Evolutionary conservation across 108 stramenopile species (phyloP), one percentile per base, ranked within the genome.

Genomic region (Schizochytrium sp.): DNA sequence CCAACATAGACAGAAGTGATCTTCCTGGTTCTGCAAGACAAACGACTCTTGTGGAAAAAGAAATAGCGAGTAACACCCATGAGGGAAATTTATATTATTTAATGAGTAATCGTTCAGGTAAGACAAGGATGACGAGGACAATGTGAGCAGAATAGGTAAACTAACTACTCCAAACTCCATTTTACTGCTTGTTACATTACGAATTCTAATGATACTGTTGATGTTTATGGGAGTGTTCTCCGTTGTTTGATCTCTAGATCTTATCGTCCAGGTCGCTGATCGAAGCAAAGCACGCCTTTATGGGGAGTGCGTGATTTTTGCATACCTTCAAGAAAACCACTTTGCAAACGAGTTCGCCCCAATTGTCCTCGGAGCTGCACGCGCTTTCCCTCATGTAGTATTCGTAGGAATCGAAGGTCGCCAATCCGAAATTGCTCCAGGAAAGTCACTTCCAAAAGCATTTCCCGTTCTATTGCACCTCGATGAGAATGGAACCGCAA

Each of bases 371-470:
- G 53, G 50, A n/a, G 76, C 76, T 47, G 76, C 76, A 2, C 47
- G 76, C 15, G 76, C 53, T 53, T 83, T 83, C 47, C 76, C 76
- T 47, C 76, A 83, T 42, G 76, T 83, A 5, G 76, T 83, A 5
- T 83, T 83, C 55, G 76, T 83, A 5, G 50, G 76, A 10, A 55
- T 83, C 2, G 17, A 83, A 83, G 76, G 76, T 38, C 76, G 76
- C 28, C 76, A 28, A 10, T 49, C 76, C 2, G 76, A 53, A 1
- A 55, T 55, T 42, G 47, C 53, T 1, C 47, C 53, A 28, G 53
- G 76, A 0, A 55, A 5, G 15, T 10, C 53, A 28, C 76, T 83
- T 10, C 76, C 76, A 8, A 83, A 83, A 55, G 53, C 50, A 10
- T 83, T 83, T 28, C 76, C 76, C 13, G 76, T 83, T 5, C 76